Evolutionary conservation across 345 rosid species (phyloP), one percentile per base, ranked within the genome.

Genomic region (Camelina hispida): DNA sequence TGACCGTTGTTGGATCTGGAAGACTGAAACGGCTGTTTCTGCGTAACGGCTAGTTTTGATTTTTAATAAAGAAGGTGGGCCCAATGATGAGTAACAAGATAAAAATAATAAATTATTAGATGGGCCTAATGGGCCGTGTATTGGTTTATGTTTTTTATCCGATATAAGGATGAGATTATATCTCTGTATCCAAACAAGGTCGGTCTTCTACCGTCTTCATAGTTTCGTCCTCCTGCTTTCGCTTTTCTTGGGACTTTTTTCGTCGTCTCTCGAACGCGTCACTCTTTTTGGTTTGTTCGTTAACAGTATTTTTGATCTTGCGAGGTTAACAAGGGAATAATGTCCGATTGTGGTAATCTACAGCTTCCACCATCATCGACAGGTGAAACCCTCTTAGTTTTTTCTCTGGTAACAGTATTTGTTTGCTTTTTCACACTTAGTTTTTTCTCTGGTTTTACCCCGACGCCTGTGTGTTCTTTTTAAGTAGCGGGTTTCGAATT

Each of bases 1-100:
- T 78, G 78, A 78, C 81, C 81, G 81, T 78, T 78, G 65, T 32
- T 9, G 23, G 48, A 65, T 64, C 54, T 57, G 28, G 55, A 28
- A 28, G 30, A 28, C 30, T 28, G 30, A 28, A 77, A 76, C 64
- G 53, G 52, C 52, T 70, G 55, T 11, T 23, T 28, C 14, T 9
- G 25, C 4, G 44, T 13, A 70, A 70, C 80, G 76, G 80, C 80
- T 70, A 77, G 67, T 69, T 69, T 61, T 58, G 37, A 23, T 15
- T 42, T 40, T 62, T 69, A 61, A 54, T 42, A 46, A 46, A 9
- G 8, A 46, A 9, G 8, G 23, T 54, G 57, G 65, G 65, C 58
- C 65, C 64, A 66, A 15, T 40, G 73, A 59, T 59, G 44, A 5
- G n/a, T 37, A n/a, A 30, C 4, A 56, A 3, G 11, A 28, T 42